Evolutionary conservation across 805 yeast species (phyloP), one percentile per base, ranked within the genome.

Genomic region (Candida quercuum): DNA sequence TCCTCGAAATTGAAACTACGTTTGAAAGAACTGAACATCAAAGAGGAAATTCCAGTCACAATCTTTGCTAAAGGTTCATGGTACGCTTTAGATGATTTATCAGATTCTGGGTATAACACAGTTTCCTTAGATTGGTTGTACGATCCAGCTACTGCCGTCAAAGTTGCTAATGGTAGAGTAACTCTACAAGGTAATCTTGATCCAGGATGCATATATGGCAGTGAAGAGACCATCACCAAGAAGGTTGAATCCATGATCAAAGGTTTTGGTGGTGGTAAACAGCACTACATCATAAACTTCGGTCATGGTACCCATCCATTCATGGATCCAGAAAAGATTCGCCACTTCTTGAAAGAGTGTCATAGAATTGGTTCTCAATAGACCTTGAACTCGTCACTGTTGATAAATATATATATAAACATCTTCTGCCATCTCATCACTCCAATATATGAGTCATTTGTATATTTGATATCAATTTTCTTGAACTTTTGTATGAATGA

Each of bases 291-390:
- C 48, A 81, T 91, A 51, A 93, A 93, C 67, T 85, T 93, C 56
- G 99, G 99, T 33, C 99, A 93, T 53, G 99, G 99, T 14, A 93
- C 99, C 17, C 97, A 88, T 59, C 99, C 99, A 17, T 87, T 86
- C 64, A 88, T 93, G 95, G 83, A 86, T 46, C 96, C 98, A 10
- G 95, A 85, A 47, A 83, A 83, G 60, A 76, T 93, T 44, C 79
- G 76, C 42, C 86, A 78, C 63, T 93, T 93, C 66, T 68, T 93
- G 56, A 67, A 86, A 61, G 96, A 87, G 60, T 83, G 93, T 51
- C 95, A 87, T 59, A 74, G 89, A 52, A 60, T 84, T 37, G 95
- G 95, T 9, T 64, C 74, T 8, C 59, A 61, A 43, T 67, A 55
- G n/a, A n/a, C n/a, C n/a, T n/a, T n/a, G n/a, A n/a, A n/a, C n/a